Evolutionary conservation across 371 early-diverging fungal genomes (phyloP).

Genomic region (Mortierella sp.): DNA sequence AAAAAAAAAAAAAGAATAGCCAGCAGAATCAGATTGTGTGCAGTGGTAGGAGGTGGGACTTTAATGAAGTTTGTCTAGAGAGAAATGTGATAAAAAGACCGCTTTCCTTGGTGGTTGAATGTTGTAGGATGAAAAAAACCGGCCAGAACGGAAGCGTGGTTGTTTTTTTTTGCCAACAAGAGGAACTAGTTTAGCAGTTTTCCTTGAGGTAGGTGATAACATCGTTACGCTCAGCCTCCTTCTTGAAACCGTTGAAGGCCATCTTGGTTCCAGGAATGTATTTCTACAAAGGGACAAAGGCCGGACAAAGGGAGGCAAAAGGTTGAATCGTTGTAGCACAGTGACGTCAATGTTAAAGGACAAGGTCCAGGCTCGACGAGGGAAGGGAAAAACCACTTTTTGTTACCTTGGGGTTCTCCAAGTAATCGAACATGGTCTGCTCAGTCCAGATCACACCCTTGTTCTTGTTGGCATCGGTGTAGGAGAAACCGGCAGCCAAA

Average conservation of each 20-base stretch:
- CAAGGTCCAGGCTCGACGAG: background rate
- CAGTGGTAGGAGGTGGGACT: too few species aligned
- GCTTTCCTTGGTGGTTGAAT: too few species aligned
- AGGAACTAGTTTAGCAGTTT: conserved; percentile 38
- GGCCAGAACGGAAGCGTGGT: too few species aligned
- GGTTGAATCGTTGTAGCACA: background rate
- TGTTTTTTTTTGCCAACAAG: too few species aligned
- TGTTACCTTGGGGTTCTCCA: conserved; percentile 93
- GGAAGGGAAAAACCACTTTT: too few species aligned
- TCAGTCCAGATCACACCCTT: conserved; percentile 90
- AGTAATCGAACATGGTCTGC: conserved; percentile 86
- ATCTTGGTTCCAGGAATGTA: conserved; percentile 97
- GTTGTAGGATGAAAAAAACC: too few species aligned
- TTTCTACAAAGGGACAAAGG: conserved; percentile 61
- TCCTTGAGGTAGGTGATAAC: conserved; percentile 93
- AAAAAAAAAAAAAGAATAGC: too few species aligned
- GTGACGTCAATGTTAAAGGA: background rate
- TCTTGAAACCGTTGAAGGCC: conserved; percentile 99
- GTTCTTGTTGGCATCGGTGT: conserved; percentile 94
- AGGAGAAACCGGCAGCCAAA: conserved; percentile 86
- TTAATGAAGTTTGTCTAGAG: too few species aligned
- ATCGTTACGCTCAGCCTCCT: conserved; percentile 87
- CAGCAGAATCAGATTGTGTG: too few species aligned
- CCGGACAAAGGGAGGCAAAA: conserved; percentile 60
- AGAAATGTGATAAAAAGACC: too few species aligned